Evolutionary conservation across 2,329 filamentous ascomycete genomes (phyloP).

Genomic region (Coleophoma cylindrospora): DNA sequence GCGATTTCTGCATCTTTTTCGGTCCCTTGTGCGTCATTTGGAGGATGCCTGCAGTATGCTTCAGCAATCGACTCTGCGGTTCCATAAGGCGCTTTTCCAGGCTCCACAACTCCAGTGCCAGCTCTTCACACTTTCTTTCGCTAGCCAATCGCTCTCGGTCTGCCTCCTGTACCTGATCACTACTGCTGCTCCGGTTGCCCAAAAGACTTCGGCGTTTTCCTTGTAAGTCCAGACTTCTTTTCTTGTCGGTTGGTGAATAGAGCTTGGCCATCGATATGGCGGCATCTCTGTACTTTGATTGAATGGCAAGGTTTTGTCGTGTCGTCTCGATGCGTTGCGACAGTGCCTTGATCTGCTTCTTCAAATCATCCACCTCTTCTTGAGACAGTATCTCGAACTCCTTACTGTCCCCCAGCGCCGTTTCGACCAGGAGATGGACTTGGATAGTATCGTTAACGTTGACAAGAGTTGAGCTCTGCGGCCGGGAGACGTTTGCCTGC

Average conservation of each 20-base stretch:
- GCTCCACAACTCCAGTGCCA: slow-evolving; percentile 74
- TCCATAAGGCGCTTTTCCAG: slow-evolving; percentile 74
- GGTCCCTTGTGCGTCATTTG: slow-evolving; percentile 81
- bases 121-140: slow-evolving; percentile 78
- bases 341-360: slow-evolving; percentile 75
- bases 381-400: slow-evolving; percentile 81
- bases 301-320: slow-evolving; percentile 77
- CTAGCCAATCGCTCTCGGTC: slow-evolving; percentile 71
- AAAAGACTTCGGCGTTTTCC: slow-evolving; percentile 46
- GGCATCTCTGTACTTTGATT: slow-evolving; percentile 92
- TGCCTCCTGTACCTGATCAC: slow-evolving; percentile 42
- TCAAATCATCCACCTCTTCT: slow-evolving; percentile 86
- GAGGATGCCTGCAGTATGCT: slow-evolving; percentile 89
- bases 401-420: slow-evolving; percentile 83
- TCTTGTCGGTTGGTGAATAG: slow-evolving; percentile 60
- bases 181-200: slow-evolving; percentile 35
- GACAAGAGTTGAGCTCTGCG: slow-evolving; percentile 51
- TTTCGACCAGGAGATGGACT: slow-evolving; percentile 90
- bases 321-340: slow-evolving; percentile 75
- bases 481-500: slow-evolving; percentile 45
- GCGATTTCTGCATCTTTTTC: slow-evolving; percentile 38
- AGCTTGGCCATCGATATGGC: slow-evolving; percentile 81
- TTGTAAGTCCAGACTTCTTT: slow-evolving; percentile 39
- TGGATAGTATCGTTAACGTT: slow-evolving; percentile 70
- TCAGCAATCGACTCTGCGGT: slow-evolving; percentile 69